Evolutionary conservation across 495 filamentous ascomycete species (phyloP).

Genomic region (Penicillium simplicissimum): DNA sequence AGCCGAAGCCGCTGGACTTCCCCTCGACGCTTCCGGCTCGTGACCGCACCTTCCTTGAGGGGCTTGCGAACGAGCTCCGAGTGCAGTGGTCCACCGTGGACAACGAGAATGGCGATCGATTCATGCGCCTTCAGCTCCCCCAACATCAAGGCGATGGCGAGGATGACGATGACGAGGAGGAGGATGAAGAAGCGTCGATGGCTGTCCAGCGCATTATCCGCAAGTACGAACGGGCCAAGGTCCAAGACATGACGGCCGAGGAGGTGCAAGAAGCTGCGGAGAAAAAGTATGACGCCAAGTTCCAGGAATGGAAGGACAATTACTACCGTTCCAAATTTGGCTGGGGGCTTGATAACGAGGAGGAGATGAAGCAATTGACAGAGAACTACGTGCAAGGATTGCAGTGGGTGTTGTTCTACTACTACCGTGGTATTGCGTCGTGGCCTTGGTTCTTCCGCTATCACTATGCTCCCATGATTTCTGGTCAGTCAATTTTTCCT

Average conservation of each 20-base stretch:
- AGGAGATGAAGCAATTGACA: slow-evolving; percentile 77
- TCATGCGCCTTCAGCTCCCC: slow-evolving; percentile 74
- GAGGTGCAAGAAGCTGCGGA: slow-evolving; percentile 76
- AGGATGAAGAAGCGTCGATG: slow-evolving; percentile 83
- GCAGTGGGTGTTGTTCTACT: slow-evolving; percentile 98
- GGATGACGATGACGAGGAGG: slow-evolving; percentile 62
- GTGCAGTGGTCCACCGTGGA: slow-evolving; percentile 79
- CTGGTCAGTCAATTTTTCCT: slow-evolving; percentile 50
- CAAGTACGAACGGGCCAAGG: slow-evolving; percentile 85
- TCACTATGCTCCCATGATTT: slow-evolving; percentile 97
- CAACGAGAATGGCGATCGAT: slow-evolving; percentile 75
- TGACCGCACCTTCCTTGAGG: slow-evolving; percentile 90
- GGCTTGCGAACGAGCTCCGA: slow-evolving; percentile 78
- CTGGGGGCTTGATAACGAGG: slow-evolving; percentile 82
- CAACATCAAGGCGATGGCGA: slow-evolving; percentile 41
- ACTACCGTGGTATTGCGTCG: slow-evolving; percentile 93
- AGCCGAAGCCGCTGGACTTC: slow-evolving; percentile 63
- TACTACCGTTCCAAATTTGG: slow-evolving; percentile 91
- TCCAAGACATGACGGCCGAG: slow-evolving; percentile 75
- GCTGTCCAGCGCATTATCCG: slow-evolving; percentile 82
- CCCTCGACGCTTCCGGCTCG: slow-evolving; percentile 72
- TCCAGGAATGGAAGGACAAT: slow-evolving; percentile 86
- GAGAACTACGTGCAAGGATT: slow-evolving; percentile 98
- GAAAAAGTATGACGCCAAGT: slow-evolving; percentile 81
- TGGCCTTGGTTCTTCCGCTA: slow-evolving; percentile 99